Conservation (phyloP, 495 filamentous ascomycete genomes). For the Cercophora newfieldiana region DNA sequence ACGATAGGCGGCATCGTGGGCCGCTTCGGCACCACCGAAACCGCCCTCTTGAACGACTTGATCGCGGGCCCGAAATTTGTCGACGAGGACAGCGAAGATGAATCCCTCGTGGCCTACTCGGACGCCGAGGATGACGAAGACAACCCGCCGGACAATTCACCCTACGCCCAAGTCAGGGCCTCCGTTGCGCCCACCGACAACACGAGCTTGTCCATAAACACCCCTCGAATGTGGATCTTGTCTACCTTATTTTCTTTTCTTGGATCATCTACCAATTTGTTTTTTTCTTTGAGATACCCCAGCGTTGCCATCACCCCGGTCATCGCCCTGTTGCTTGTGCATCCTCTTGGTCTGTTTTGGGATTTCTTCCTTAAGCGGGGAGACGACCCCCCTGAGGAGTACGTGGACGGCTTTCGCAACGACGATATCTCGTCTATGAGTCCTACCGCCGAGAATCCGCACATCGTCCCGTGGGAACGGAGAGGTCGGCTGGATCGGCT, state of each 20-base stretch:
- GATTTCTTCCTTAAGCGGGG: conserved; percentile 64
- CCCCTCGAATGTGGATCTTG: conserved; percentile 81
- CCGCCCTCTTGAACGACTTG: conserved; percentile 37
- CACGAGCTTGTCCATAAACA: conserved; percentile 73
- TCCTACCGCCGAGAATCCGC: conserved; percentile 8
- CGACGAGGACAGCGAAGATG: conserved; percentile 29
- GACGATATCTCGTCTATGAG: conserved; percentile 22
- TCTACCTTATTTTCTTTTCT: conserved; percentile 76
- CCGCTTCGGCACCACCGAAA: conserved; percentile 47
- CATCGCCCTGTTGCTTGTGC: conserved; percentile 77
- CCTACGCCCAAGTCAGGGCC: conserved; percentile 73
- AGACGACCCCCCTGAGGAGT: conserved; percentile 62
- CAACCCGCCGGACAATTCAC: conserved; percentile 62
- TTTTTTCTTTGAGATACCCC: conserved; percentile 82
- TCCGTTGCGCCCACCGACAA: conserved; percentile 75
- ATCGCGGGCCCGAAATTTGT: conserved; percentile 27
- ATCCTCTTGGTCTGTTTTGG: conserved; percentile 78
- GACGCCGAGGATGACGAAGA: conserved; percentile 41
- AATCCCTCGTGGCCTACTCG: conserved; percentile 28
- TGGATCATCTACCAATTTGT: conserved; percentile 79
- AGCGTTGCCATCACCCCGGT: conserved; percentile 84
- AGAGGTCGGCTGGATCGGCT: conserved; percentile 42
- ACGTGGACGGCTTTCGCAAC: conserved; percentile 52
- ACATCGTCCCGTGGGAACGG: conserved; percentile 24
- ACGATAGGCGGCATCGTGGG: conserved; percentile 46